A percentile compares a stretch with the other conserved stretches of the same genome.
Evolutionary conservation across 2,329 filamentous ascomycete genomes (phyloP).

Genomic region (Fusarium torreyae): DNA sequence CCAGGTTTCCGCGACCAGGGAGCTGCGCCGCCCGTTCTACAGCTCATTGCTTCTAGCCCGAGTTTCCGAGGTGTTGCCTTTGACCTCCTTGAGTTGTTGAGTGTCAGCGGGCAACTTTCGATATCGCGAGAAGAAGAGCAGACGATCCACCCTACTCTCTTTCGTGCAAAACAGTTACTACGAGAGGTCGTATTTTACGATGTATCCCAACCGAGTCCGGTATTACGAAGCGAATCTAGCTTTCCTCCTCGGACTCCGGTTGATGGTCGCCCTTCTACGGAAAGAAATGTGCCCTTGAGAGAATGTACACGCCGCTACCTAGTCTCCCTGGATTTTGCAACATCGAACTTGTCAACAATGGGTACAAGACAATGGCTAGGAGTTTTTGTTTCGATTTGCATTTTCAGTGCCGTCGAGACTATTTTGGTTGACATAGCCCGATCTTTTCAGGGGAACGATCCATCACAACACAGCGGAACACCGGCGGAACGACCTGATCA

Average conservation of each 20-base stretch:
- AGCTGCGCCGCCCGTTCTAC: constrained; percentile 65
- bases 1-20: constrained; percentile 49
- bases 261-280: constrained; percentile 63
- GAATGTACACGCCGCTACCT: constrained; percentile 68
- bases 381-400: constrained; percentile 68
- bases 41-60: constrained; percentile 66
- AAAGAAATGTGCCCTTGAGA: constrained; percentile 64
- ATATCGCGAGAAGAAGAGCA: constrained; percentile 65
- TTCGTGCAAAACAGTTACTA: constrained; percentile 69
- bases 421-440: constrained; percentile 63
- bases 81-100: constrained; percentile 68
- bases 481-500: constrained; percentile 40
- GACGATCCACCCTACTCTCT: constrained; percentile 64
- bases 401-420: constrained; percentile 70
- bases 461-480: constrained; percentile 19
- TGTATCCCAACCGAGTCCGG: constrained; percentile 64
- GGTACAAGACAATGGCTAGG: constrained; percentile 65
- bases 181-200: constrained; percentile 70
- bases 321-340: constrained; percentile 65
- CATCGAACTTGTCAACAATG: constrained; percentile 57
- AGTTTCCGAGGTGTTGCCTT: constrained; percentile 65
- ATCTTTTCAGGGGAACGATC: constrained; percentile 32
- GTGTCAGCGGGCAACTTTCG: constrained; percentile 65
- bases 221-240: constrained; percentile 50
- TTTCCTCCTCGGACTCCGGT: constrained; percentile 51